Evolutionary conservation across 2,329 filamentous ascomycete species (phyloP).

Genomic region (Colletotrichum sp.): DNA sequence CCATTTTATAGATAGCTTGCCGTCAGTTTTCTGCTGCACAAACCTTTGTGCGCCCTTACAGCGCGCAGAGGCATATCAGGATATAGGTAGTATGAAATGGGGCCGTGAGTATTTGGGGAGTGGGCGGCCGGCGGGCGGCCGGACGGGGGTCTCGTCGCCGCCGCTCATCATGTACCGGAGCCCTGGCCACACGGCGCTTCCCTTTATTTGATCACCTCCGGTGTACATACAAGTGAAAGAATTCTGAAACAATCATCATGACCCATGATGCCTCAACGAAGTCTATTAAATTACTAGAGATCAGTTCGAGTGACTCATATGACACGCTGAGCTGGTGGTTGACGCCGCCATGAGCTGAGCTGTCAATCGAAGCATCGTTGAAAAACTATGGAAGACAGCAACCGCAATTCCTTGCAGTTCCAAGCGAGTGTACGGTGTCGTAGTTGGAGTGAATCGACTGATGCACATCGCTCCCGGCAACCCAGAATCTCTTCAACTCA

Average conservation of each 20-base stretch:
- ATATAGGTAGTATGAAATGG: neutral
- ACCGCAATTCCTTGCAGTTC: neutral
- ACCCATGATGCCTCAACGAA: neutral
- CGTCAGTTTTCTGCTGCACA: neutral
- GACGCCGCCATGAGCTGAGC: neutral
- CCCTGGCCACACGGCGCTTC: neutral
- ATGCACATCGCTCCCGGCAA: neutral
- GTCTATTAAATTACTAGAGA: neutral
- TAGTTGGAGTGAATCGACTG: too few relatives aligned
- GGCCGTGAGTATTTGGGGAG: neutral
- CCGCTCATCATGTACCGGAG: neutral
- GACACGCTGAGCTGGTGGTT: neutral
- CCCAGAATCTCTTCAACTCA: neutral
- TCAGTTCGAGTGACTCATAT: neutral
- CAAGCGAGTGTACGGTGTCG: too few relatives aligned
- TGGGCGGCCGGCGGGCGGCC: neutral
- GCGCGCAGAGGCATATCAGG: neutral
- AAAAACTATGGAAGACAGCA: neutral
- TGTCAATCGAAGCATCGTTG: neutral
- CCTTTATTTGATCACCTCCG: neutral
- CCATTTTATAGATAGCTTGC: neutral
- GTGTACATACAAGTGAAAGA: neutral
- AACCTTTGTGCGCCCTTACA: neutral
- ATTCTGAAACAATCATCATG: neutral
- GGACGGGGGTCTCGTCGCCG: neutral